These are phyloP conservation scores for Scheffersomyces ergatensis DNA, from an alignment of 805 yeast genomes.

Conservation along the genomic window DNA sequence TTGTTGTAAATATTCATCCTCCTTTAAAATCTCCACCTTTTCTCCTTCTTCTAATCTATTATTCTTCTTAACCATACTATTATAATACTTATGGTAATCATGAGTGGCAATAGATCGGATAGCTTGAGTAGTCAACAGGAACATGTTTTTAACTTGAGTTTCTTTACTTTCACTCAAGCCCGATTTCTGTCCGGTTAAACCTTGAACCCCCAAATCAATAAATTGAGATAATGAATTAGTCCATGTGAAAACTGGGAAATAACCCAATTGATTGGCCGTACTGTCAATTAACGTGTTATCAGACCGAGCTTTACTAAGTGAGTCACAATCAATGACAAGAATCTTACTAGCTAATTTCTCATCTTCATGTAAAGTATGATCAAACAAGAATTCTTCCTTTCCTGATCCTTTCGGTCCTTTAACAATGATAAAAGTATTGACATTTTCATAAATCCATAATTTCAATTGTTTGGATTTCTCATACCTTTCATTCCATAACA, in stretches of 20 bases:
- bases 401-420: slow-evolving; percentile 97
- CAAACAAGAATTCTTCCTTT: slow-evolving; percentile 72
- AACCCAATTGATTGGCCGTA: slow-evolving; percentile 78
- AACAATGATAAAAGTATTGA: slow-evolving; percentile 85
- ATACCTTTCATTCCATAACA: slow-evolving; percentile 69
- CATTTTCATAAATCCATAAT: slow-evolving; percentile 82
- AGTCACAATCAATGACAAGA: slow-evolving; percentile 76
- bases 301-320: slow-evolving; percentile 66
- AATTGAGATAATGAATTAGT: slow-evolving; percentile 74
- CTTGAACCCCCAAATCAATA: slow-evolving; percentile 82
- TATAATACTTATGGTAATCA: slow-evolving; percentile 28
- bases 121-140: slow-evolving; percentile 68
- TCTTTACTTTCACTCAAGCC: slow-evolving; percentile 85
- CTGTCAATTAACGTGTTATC: slow-evolving; percentile 66
- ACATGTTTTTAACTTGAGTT: slow-evolving; percentile 75
- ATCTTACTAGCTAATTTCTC: slow-evolving; percentile 42
- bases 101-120: slow-evolving; percentile 57
- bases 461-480: slow-evolving; percentile 66
- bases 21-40: slow-evolving; percentile 45
- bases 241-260: slow-evolving; percentile 94
- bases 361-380: slow-evolving; percentile 60
- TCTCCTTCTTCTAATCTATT: slow-evolving; percentile 15
- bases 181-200: slow-evolving; percentile 90
- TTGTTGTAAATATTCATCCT: slow-evolving; percentile 79
- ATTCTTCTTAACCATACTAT: slow-evolving; percentile 16